These are phyloP conservation scores for Trichophyton verrucosum DNA, from an alignment of 2,329 filamentous ascomycete species.

Conservation along the genomic window DNA sequence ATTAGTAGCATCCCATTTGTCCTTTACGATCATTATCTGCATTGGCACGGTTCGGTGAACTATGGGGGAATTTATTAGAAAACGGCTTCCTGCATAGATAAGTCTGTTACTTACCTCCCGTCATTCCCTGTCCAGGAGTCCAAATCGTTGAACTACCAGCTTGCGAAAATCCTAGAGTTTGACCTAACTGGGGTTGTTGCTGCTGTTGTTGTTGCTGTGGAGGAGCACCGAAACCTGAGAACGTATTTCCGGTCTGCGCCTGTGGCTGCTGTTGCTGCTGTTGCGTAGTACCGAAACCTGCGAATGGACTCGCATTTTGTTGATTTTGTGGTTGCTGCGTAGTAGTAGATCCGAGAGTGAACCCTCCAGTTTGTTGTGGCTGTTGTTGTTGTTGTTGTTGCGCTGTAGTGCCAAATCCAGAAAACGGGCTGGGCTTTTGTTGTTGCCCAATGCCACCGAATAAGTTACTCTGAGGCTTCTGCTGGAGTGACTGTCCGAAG, in stretches of 20 bases:
- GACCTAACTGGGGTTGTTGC: conserved; percentile 30
- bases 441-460: conserved; percentile 22
- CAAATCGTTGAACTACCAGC: conserved; percentile 29
- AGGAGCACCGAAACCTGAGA: conserved; percentile 23
- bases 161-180: conserved; percentile 27
- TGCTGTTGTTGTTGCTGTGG: conserved; percentile 17
- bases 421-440: conserved; percentile 29
- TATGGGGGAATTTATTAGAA: conserved; percentile 14
- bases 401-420: conserved; percentile 22
- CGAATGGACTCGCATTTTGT: conserved; percentile 6
- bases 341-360: conserved; percentile 6
- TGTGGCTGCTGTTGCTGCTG: conserved; percentile 16
- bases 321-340: conserved; percentile 13
- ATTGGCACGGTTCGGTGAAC: conserved; percentile 50
- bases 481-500: conserved; percentile 11
- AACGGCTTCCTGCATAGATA: neutral
- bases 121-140: conserved; percentile 33
- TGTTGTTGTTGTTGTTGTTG: conserved; percentile 25
- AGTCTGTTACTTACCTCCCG: conserved; percentile 23
- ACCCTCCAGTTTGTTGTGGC: conserved; percentile 24
- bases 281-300: conserved; percentile 4
- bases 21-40: conserved; percentile 48
- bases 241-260: conserved; percentile 28
- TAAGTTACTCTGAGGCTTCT: conserved; percentile 17
- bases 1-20: conserved; percentile 48